These are phyloP conservation scores for Avena eriantha DNA, from an alignment of 176 grass and related monocot species.

Conservation along the genomic window DNA sequence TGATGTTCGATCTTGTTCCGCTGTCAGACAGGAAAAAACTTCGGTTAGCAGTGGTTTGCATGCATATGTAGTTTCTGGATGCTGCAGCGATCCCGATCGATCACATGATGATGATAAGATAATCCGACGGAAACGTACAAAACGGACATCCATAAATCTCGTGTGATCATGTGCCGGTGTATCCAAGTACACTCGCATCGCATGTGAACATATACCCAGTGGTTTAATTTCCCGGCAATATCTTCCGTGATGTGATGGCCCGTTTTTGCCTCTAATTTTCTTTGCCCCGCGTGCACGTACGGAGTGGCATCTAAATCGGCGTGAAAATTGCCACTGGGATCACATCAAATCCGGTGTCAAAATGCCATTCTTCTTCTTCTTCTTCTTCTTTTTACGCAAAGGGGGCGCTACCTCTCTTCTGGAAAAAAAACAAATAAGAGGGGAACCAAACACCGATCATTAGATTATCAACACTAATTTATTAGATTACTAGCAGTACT, in stretches of 20 bases:
- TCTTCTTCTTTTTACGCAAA: background rate
- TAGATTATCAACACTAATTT: background rate
- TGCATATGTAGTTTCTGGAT: background rate
- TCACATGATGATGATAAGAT: background rate
- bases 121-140: conserved; percentile 2
- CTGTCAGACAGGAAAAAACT: background rate
- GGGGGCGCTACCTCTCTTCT: background rate
- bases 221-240: background rate
- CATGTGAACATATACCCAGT: background rate
- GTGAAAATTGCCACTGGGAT: background rate
- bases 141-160: background rate
- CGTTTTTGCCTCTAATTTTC: background rate
- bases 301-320: background rate
- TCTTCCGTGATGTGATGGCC: background rate
- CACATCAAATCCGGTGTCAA: background rate
- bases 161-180: conserved; percentile 23
- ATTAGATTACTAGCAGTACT: too few relatives aligned
- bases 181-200: background rate
- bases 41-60: background rate
- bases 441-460: background rate
- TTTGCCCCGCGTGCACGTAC: background rate
- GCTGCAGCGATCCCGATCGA: conserved; percentile 17
- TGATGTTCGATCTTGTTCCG: background rate
- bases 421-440: too few relatives aligned
- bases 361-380: background rate